Evolutionary conservation across 2,329 filamentous ascomycete genomes (phyloP).

Genomic region (Cercospora sp.): DNA sequence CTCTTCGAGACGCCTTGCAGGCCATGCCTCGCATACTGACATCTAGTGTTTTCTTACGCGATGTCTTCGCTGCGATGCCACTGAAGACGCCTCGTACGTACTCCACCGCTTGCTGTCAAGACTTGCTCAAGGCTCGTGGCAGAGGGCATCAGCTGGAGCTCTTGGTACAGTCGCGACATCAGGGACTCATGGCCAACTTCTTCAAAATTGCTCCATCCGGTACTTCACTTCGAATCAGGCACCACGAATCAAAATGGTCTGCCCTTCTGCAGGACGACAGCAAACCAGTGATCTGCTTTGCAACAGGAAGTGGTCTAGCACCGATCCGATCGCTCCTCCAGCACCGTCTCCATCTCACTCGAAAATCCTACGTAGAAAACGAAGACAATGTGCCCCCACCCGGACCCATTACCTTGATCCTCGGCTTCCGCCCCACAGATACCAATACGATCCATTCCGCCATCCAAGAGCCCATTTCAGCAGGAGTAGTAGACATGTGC

Average conservation of each 20-base stretch:
- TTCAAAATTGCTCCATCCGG: neutral
- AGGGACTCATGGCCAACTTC: neutral
- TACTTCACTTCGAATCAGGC: neutral
- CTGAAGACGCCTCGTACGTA: neutral
- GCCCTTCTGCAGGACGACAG: neutral
- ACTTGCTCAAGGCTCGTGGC: neutral
- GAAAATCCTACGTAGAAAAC: neutral
- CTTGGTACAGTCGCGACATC: neutral
- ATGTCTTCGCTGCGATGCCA: neutral
- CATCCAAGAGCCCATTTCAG: neutral
- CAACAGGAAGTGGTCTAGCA: constrained; percentile 2
- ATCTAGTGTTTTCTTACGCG: neutral
- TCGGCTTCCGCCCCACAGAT: neutral
- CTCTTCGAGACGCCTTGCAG: neutral
- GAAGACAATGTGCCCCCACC: neutral
- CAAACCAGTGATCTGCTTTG: neutral
- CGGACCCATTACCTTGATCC: neutral
- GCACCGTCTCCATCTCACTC: neutral
- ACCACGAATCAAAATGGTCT: neutral
- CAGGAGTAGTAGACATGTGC: neutral
- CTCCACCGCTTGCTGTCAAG: neutral
- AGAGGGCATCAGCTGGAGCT: neutral
- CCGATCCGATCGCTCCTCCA: neutral
- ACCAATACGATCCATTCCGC: neutral
- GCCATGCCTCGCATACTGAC: neutral